Evolutionary conservation across 805 yeast genomes (phyloP).

Genomic region (Candida easanensis): DNA sequence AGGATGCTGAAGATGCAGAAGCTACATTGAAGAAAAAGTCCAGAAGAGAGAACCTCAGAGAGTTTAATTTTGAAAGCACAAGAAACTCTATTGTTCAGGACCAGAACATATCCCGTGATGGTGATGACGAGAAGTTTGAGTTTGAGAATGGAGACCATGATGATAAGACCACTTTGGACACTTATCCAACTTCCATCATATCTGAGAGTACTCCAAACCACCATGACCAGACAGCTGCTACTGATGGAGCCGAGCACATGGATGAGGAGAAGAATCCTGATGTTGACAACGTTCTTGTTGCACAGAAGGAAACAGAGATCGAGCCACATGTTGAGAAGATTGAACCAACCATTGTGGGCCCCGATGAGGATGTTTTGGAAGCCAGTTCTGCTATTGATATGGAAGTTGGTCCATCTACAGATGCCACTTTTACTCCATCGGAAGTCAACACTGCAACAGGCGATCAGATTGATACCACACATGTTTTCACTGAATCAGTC

Average conservation of each 20-base stretch:
- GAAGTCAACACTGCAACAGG: no score
- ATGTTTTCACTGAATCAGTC: no score
- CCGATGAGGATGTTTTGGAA: neutral
- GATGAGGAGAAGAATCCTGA: neutral
- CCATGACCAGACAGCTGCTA: constrained; percentile 1
- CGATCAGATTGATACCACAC: no score
- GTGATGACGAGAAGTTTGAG: constrained; percentile 20
- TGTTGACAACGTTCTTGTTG: neutral
- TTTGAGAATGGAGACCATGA: constrained; percentile 10
- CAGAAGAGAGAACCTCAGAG: constrained; percentile 48
- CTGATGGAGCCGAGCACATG: constrained; percentile 1
- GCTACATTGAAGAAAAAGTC: constrained; percentile 43
- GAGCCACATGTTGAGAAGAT: neutral
- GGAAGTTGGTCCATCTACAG: no score
- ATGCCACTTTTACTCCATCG: no score
- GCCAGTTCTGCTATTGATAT: no score
- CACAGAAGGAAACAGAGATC: neutral
- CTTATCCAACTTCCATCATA: constrained; percentile 15
- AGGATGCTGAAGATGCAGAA: constrained; percentile 17
- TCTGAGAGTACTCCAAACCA: constrained; percentile 19
- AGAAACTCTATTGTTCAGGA: constrained; percentile 3
- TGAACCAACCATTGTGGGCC: neutral
- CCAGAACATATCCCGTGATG: constrained; percentile 6
- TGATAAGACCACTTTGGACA: constrained; percentile 16
- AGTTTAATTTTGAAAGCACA: constrained; percentile 34